Evolutionary conservation across 805 yeast genomes (phyloP).

Genomic region (Suhomyces vadensis): DNA sequence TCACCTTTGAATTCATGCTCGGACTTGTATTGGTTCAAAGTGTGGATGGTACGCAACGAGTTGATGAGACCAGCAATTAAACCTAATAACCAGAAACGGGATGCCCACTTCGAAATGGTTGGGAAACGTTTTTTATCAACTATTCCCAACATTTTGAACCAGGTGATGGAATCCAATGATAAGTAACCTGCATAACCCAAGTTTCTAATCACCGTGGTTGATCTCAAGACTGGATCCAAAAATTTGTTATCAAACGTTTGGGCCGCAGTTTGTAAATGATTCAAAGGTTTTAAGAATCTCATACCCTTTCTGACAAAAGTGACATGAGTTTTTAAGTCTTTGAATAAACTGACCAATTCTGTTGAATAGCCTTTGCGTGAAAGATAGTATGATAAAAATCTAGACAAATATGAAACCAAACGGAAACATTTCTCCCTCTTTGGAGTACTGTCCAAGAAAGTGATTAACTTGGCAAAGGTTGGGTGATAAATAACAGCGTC

Average conservation of each 20-base stretch:
- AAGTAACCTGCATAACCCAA: constrained; percentile 64
- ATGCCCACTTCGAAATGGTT: constrained; percentile 56
- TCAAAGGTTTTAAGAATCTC: constrained; percentile 80
- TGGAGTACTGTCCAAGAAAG: constrained; percentile 62
- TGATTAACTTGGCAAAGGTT: constrained; percentile 57
- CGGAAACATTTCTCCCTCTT: constrained; percentile 84
- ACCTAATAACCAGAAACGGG: constrained; percentile 77
- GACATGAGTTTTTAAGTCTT: constrained; percentile 60
- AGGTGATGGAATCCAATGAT: constrained; percentile 61
- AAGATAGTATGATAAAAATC: constrained; percentile 67
- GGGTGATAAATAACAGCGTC: constrained; percentile 78
- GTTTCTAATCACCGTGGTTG: constrained; percentile 55
- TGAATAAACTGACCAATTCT: constrained; percentile 49
- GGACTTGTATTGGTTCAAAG: constrained; percentile 8
- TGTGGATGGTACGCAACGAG: constrained; percentile 54
- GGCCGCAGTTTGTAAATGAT: constrained; percentile 68
- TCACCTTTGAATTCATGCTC: constrained; percentile 26
- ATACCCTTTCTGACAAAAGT: constrained; percentile 77
- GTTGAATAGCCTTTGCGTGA: constrained; percentile 55
- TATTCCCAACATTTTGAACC: constrained; percentile 60
- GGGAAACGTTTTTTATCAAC: constrained; percentile 48
- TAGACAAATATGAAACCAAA: constrained; percentile 73
- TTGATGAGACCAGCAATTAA: constrained; percentile 62
- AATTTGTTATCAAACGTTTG: constrained; percentile 70
- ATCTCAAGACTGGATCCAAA: constrained; percentile 56